Conservation (phyloP, 2,329 filamentous ascomycete genomes). For the Grosmannia serpens region DNA sequence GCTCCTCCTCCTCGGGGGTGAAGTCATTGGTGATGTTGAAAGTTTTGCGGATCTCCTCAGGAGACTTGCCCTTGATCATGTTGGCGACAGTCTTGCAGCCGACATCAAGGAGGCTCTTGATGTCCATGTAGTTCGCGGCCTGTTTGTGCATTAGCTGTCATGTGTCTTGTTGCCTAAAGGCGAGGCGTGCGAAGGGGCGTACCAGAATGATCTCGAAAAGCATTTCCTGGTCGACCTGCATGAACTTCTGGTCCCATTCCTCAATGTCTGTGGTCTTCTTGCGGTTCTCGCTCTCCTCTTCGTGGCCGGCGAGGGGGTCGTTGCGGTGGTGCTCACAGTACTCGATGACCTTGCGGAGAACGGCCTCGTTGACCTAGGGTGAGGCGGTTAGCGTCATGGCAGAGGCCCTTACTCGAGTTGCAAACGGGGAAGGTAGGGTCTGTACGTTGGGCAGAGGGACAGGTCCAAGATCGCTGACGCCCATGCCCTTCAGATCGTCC, state of each 20-base stretch:
- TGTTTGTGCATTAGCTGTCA: slow-evolving; percentile 23
- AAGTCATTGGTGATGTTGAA: slow-evolving; percentile 99
- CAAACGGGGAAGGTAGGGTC: slow-evolving; percentile 8
- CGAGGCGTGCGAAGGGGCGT: slow-evolving; percentile 24
- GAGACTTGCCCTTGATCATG: slow-evolving; percentile 99
- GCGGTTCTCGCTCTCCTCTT: slow-evolving; percentile 85
- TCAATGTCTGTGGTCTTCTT: slow-evolving; percentile 99
- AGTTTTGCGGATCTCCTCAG: slow-evolving; percentile 97
- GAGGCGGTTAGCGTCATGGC: not conserved
- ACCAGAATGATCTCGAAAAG: slow-evolving; percentile 97
- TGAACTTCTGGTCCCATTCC: slow-evolving; percentile 99
- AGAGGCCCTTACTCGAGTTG: not conserved
- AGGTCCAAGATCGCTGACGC: slow-evolving; percentile 31
- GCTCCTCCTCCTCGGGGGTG: slow-evolving; percentile 96
- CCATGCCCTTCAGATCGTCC: slow-evolving; percentile 62
- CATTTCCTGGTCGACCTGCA: slow-evolving; percentile 99
- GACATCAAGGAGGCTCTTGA: slow-evolving; percentile 94
- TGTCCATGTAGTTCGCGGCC: slow-evolving; percentile 98
- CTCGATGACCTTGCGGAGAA: slow-evolving; percentile 91
- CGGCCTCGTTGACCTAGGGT: slow-evolving; percentile 74
- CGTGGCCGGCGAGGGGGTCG: slow-evolving; percentile 69
- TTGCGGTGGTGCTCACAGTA: slow-evolving; percentile 95
- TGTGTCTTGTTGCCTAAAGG: not conserved
- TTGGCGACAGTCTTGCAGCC: slow-evolving; percentile 99
- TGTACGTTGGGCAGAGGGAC: slow-evolving; percentile 80